Evolutionary conservation across 225 moss, liverwort and hornwort genomes (phyloP).

Genomic region (Lunularia cruciata): DNA sequence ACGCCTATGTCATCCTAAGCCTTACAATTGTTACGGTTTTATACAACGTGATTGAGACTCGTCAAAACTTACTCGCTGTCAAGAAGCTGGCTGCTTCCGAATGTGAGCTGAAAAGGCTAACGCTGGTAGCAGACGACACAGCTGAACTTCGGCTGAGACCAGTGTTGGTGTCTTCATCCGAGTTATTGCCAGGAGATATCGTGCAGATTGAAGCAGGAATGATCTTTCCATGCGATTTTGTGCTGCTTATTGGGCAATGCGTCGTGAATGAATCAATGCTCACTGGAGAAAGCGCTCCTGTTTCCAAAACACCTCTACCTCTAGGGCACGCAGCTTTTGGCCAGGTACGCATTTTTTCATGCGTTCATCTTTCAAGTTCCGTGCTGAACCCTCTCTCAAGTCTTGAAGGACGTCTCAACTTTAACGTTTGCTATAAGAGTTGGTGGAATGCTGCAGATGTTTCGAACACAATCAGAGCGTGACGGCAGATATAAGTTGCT

Average conservation of each 20-base stretch:
- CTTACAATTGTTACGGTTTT: slow-evolving; percentile 34
- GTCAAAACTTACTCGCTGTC: slow-evolving; percentile 41
- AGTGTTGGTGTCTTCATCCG: slow-evolving; percentile 41
- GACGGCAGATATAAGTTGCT: slow-evolving; percentile 45
- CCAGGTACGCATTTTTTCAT: slow-evolving; percentile 30
- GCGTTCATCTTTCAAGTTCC: background rate
- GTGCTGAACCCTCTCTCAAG: no score
- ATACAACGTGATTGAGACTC: slow-evolving; percentile 44
- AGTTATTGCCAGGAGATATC: slow-evolving; percentile 51
- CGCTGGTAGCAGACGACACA: slow-evolving; percentile 44
- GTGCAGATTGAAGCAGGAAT: slow-evolving; percentile 50
- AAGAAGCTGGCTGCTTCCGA: slow-evolving; percentile 46
- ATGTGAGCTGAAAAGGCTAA: slow-evolving; percentile 49
- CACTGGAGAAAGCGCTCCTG: slow-evolving; percentile 51
- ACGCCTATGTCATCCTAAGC: slow-evolving; percentile 42
- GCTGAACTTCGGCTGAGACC: slow-evolving; percentile 40
- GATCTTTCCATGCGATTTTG: slow-evolving; percentile 48
- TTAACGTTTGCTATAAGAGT: background rate
- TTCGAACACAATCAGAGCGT: slow-evolving; percentile 45
- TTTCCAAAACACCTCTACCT: slow-evolving; percentile 43
- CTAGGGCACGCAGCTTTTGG: slow-evolving; percentile 41
- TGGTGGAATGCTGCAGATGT: slow-evolving; percentile 26
- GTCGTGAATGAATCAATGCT: slow-evolving; percentile 51
- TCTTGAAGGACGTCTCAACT: background rate
- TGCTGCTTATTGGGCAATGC: slow-evolving; percentile 49